phyloP scores from a whole-genome alignment of 2,329 filamentous ascomycete species.

The Fusarium domesticum region DNA sequence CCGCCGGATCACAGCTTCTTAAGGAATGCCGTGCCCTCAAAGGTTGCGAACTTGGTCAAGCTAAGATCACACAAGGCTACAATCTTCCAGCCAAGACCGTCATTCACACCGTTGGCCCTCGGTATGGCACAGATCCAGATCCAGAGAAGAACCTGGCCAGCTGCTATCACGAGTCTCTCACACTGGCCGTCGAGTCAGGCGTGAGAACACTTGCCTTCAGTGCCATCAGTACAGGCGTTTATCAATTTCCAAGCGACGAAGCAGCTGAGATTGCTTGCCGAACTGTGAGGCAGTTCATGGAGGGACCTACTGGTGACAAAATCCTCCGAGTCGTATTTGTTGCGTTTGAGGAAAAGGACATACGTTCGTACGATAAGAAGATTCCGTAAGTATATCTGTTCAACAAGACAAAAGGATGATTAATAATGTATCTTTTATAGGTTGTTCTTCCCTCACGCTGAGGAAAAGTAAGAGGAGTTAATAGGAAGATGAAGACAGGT shows the following conservation, averaged over 20 bases:
- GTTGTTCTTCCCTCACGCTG: constrained; percentile 29
- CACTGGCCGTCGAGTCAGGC: constrained; percentile 65
- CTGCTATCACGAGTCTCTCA: constrained; percentile 70
- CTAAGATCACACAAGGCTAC: constrained; percentile 81
- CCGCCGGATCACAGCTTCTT: constrained; percentile 67
- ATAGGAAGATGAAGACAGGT: no score
- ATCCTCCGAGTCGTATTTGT: constrained; percentile 81
- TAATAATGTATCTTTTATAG: constrained; percentile 11
- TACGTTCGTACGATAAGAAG: constrained; percentile 63
- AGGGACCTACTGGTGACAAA: constrained; percentile 42
- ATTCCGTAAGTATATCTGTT: constrained; percentile 61
- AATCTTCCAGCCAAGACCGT: constrained; percentile 71
- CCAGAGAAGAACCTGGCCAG: constrained; percentile 49
- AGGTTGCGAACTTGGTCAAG: constrained; percentile 73
- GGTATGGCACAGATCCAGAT: constrained; percentile 53
- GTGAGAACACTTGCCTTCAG: constrained; percentile 77
- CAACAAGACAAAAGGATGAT: not conserved
- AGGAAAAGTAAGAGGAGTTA: no score
- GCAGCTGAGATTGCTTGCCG: constrained; percentile 71
- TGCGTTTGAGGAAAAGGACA: constrained; percentile 76
- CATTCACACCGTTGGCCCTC: constrained; percentile 87
- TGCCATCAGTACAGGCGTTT: constrained; percentile 82
- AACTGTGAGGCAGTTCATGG: constrained; percentile 55
- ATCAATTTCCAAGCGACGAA: constrained; percentile 74
- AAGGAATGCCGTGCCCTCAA: constrained; percentile 68